Evolutionary conservation across 2,329 filamentous ascomycete genomes (phyloP).

Genomic region (Hypocreales sp.): DNA sequence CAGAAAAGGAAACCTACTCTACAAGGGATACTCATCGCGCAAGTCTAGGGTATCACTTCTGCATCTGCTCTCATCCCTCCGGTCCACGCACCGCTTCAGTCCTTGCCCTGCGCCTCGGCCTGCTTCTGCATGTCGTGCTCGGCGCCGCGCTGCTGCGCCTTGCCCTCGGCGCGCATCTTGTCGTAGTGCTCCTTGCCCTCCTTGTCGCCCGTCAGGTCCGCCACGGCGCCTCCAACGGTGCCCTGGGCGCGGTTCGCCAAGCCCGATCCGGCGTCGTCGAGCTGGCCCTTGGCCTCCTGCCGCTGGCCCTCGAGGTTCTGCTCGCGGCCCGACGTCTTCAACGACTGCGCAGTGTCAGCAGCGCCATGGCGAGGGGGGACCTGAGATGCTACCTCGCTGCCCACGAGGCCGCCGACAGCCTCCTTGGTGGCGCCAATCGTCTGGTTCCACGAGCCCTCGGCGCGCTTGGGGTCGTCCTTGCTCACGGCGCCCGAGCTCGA

Average conservation of each 20-base stretch:
- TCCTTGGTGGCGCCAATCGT: slow-evolving; percentile 81
- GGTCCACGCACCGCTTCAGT: no score
- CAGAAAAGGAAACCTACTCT: no score
- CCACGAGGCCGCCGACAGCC: slow-evolving; percentile 57
- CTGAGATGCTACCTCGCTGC: slow-evolving; percentile 46
- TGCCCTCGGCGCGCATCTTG: slow-evolving; percentile 62
- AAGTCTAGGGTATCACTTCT: no score
- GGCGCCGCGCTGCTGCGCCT: slow-evolving; percentile 69
- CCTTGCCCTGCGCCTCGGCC: slow-evolving; percentile 27
- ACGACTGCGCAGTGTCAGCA: slow-evolving; percentile 32
- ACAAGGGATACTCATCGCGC: no score
- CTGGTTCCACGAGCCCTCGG: slow-evolving; percentile 68
- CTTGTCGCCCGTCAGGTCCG: slow-evolving; percentile 58
- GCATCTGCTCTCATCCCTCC: no score
- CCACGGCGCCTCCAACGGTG: slow-evolving; percentile 52
- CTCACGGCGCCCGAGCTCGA: slow-evolving; percentile 54
- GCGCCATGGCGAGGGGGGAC: background rate
- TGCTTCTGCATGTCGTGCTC: slow-evolving; percentile 70
- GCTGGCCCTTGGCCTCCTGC: slow-evolving; percentile 70
- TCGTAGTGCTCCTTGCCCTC: slow-evolving; percentile 49
- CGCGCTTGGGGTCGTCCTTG: slow-evolving; percentile 57
- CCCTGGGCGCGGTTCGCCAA: slow-evolving; percentile 52
- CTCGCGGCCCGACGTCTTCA: slow-evolving; percentile 59
- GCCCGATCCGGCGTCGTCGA: slow-evolving; percentile 56
- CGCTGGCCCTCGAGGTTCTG: slow-evolving; percentile 71